Conservation (phyloP, 2,329 filamentous ascomycete genomes). For the Fusarium napiforme region DNA sequence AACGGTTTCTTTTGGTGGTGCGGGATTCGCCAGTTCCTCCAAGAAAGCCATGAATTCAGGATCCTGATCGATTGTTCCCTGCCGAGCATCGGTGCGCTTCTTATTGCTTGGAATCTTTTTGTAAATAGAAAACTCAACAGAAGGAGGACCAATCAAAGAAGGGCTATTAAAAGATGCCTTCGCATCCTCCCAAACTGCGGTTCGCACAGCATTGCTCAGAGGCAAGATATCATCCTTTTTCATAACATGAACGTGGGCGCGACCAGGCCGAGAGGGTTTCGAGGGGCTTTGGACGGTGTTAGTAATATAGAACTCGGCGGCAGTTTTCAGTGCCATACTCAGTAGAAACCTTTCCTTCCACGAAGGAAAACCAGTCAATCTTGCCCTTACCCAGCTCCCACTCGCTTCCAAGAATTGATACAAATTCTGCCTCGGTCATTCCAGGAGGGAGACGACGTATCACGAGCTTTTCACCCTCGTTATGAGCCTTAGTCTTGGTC, state of each 20-base stretch:
- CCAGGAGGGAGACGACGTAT: conserved; percentile 87
- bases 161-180: conserved; percentile 78
- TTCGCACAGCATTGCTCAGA: conserved; percentile 77
- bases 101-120: conserved; percentile 82
- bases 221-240: conserved; percentile 73
- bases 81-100: conserved; percentile 81
- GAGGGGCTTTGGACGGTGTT: conserved; percentile 67
- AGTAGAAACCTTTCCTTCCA: conserved; percentile 77
- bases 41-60: conserved; percentile 95
- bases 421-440: conserved; percentile 83
- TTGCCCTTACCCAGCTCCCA: conserved; percentile 86
- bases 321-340: conserved; percentile 69
- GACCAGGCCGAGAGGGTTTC: conserved; percentile 83
- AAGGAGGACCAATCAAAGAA: conserved; percentile 80
- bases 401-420: conserved; percentile 75
- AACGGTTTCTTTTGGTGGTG: conserved; percentile 55
- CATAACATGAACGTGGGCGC: conserved; percentile 85
- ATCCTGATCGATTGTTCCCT: conserved; percentile 96
- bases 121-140: conserved; percentile 84
- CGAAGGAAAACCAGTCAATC: conserved; percentile 83
- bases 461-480: conserved; percentile 80
- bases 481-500: conserved; percentile 47
- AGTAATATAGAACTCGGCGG: conserved; percentile 7
- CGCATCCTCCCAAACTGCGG: conserved; percentile 80
- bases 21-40: conserved; percentile 81